Conservation (phyloP, 305 asterid species). For the Solanum hybrid region DNA sequence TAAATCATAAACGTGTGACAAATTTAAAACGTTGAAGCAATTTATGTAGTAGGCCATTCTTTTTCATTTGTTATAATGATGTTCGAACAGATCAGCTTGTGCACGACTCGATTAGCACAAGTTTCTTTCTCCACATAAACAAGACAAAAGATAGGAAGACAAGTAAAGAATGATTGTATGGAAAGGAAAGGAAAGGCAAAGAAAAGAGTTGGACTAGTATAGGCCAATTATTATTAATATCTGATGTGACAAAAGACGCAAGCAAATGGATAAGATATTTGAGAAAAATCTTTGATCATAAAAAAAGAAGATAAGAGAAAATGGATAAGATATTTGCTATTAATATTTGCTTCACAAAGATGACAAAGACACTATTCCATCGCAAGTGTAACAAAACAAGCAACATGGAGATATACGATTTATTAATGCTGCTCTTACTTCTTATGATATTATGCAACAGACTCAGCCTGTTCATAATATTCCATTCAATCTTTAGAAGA, state of each 20-base stretch:
- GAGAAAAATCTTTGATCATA: background rate
- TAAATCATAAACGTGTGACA: background rate
- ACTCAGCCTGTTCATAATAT: background rate
- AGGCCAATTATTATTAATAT: background rate
- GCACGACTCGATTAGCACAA: background rate
- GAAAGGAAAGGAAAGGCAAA: background rate
- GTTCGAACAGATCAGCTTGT: background rate
- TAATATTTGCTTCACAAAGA: background rate
- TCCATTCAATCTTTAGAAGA: background rate
- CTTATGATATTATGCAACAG: background rate
- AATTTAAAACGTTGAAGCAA: background rate
- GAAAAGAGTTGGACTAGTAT: background rate
- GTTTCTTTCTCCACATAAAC: background rate
- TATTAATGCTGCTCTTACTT: background rate
- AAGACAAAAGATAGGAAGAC: background rate
- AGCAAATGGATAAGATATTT: background rate
- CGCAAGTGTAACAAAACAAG: background rate
- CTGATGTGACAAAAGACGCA: background rate
- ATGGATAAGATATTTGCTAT: background rate
- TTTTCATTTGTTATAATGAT: background rate
- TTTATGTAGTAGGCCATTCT: background rate
- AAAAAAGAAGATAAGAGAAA: background rate
- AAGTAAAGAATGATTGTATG: background rate
- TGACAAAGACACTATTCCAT: background rate
- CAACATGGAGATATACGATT: background rate